Conservation (phyloP, 106 monocot species). For the Allium sativum region DNA sequence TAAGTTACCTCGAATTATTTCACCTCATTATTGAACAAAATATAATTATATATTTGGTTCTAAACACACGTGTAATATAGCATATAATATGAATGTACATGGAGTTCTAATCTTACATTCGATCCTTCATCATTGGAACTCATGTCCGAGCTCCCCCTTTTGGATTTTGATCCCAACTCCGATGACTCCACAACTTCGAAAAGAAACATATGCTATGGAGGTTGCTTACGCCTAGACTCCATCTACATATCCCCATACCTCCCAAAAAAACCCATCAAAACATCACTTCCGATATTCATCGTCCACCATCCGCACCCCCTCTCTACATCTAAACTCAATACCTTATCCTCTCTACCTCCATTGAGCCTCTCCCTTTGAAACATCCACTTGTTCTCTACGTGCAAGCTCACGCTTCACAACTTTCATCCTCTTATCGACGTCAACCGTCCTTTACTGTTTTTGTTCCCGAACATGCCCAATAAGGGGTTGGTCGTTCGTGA, state of each 20-base stretch:
- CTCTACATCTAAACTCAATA: slow-evolving; percentile 14
- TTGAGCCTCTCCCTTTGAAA: slow-evolving; percentile 11
- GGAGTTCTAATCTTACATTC: too few relatives aligned
- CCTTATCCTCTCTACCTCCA: slow-evolving; percentile 25
- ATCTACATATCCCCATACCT: slow-evolving; percentile 35
- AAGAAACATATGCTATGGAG: slow-evolving; percentile 9
- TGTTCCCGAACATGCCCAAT: background rate
- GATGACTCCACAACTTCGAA: background rate
- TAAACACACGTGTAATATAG: too few relatives aligned
- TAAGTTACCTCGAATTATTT: too few relatives aligned
- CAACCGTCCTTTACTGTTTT: slow-evolving; percentile 8
- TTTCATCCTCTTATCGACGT: slow-evolving; percentile 16
- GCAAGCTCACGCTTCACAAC: slow-evolving; percentile 10
- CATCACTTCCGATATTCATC: slow-evolving; percentile 23
- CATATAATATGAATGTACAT: too few relatives aligned
- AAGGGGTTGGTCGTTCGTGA: too few relatives aligned
- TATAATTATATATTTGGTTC: too few relatives aligned
- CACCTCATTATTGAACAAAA: too few relatives aligned
- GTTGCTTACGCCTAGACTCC: slow-evolving; percentile 17
- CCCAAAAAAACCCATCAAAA: slow-evolving; percentile 23
- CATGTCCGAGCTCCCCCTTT: background rate
- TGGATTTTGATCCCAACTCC: background rate
- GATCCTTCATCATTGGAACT: background rate
- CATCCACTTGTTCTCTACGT: slow-evolving; percentile 17
- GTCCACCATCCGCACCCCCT: slow-evolving; percentile 45